Percentiles rank a stretch among this genome's conserved stretches.
These are phyloP conservation scores for Firmiana major DNA, from an alignment of 345 rosid species.

Conservation along the genomic window DNA sequence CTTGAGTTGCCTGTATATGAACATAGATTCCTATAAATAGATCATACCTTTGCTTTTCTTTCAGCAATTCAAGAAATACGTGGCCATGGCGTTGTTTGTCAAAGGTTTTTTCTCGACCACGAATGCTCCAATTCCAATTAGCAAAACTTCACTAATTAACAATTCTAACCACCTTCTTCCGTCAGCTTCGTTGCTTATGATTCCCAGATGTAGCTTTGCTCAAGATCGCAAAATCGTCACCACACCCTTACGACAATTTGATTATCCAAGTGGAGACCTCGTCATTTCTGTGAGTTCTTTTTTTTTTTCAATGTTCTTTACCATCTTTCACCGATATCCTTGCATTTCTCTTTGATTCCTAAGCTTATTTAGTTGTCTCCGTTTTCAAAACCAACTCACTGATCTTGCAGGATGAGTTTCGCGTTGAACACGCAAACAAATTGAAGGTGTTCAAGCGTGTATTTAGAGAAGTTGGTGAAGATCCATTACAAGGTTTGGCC, in stretches of 20 bases:
- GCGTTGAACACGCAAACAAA: neutral
- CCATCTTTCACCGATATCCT: neutral
- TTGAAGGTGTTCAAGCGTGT: slow-evolving; percentile 23
- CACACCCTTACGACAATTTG: neutral
- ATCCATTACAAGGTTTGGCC: slow-evolving; percentile 20
- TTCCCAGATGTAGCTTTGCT: neutral
- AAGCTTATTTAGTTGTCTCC: neutral
- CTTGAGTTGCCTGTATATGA: no score
- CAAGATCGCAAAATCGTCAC: neutral
- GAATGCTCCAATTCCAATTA: neutral
- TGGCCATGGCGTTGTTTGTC: neutral
- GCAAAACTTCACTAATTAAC: neutral
- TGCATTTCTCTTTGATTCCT: neutral
- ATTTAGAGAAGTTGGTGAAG: neutral
- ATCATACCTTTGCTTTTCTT: no score
- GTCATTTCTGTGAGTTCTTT: neutral
- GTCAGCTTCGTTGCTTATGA: neutral
- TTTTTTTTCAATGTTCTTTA: neutral
- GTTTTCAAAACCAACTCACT: neutral
- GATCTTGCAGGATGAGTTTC: neutral
- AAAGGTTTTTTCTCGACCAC: neutral
- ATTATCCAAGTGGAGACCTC: neutral
- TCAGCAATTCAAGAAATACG: neutral
- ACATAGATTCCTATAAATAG: no score
- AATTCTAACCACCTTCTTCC: neutral